Evolutionary conservation across 805 yeast species (phyloP).

Genomic region (Saccharomycopsis sp.): DNA sequence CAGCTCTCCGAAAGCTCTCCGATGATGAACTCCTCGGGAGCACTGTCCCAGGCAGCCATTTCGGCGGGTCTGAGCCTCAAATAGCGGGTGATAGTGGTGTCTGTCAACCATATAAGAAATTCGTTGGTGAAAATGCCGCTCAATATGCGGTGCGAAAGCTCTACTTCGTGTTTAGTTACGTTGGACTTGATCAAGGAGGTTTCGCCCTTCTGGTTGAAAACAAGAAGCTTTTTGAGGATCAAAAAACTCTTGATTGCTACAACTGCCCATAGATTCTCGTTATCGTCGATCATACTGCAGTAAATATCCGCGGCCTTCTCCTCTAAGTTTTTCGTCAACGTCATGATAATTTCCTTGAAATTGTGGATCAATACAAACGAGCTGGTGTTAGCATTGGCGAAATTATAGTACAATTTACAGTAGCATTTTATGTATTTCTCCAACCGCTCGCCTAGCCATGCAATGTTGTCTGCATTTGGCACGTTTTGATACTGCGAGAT

Average conservation of each 20-base stretch:
- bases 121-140: slow-evolving; percentile 52
- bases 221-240: slow-evolving; percentile 57
- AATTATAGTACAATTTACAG: slow-evolving; percentile 61
- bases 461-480: slow-evolving; percentile 19
- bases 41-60: slow-evolving; percentile 71
- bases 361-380: slow-evolving; percentile 64
- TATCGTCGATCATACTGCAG: slow-evolving; percentile 42
- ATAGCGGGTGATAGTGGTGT: slow-evolving; percentile 65
- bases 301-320: slow-evolving; percentile 61
- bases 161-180: slow-evolving; percentile 58
- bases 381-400: slow-evolving; percentile 57
- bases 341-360: slow-evolving; percentile 52
- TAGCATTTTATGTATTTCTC: slow-evolving; percentile 69
- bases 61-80: slow-evolving; percentile 68
- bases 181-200: slow-evolving; percentile 53
- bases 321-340: slow-evolving; percentile 54
- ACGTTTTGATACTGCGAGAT: slow-evolving; percentile 46
- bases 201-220: slow-evolving; percentile 61
- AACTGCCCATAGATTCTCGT: slow-evolving; percentile 66
- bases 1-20: slow-evolving; percentile 72
- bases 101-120: slow-evolving; percentile 51
- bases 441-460: slow-evolving; percentile 36
- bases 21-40: slow-evolving; percentile 90
- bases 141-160: slow-evolving; percentile 46
- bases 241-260: slow-evolving; percentile 60